A percentile compares a stretch with the other conserved stretches of the same genome.
These are phyloP conservation scores for Solanum lycopersicoides DNA, from an alignment of 257 asterid species.

Conservation along the genomic window DNA sequence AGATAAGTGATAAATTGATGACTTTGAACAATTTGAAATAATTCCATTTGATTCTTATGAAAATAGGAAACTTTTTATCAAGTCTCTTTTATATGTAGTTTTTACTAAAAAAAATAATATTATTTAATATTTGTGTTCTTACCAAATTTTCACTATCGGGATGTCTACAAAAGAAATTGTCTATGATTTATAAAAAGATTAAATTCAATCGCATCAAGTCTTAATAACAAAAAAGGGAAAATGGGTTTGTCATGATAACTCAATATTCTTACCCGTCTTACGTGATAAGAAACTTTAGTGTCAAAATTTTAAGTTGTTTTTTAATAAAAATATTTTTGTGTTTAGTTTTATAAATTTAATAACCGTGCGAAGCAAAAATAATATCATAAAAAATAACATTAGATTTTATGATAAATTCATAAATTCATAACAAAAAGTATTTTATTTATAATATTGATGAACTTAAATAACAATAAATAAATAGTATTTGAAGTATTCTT, in stretches of 20 bases:
- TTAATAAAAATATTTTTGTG: no score
- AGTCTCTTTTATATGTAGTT: no score
- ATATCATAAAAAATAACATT: background rate
- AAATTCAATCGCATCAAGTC: no score
- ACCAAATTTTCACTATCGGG: no score
- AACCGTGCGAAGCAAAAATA: no score
- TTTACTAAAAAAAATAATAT: no score
- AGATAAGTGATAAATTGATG: background rate
- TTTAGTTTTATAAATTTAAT: no score
- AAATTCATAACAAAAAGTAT: background rate
- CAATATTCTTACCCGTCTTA: background rate
- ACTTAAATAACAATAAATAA: background rate
- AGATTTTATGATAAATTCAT: background rate
- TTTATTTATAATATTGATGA: background rate
- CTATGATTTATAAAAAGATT: background rate
- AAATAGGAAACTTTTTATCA: no score
- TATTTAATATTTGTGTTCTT: no score
- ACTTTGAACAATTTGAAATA: no score
- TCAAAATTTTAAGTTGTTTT: background rate
- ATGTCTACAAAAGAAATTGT: no score
- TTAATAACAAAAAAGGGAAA: background rate
- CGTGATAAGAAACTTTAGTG: background rate
- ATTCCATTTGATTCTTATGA: no score
- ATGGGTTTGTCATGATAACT: background rate
- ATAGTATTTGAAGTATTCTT: background rate